Evolutionary conservation across 2,329 filamentous ascomycete species (phyloP), one percentile per base, ranked within the genome.

Genomic region (Plectosphaerella sp.): DNA sequence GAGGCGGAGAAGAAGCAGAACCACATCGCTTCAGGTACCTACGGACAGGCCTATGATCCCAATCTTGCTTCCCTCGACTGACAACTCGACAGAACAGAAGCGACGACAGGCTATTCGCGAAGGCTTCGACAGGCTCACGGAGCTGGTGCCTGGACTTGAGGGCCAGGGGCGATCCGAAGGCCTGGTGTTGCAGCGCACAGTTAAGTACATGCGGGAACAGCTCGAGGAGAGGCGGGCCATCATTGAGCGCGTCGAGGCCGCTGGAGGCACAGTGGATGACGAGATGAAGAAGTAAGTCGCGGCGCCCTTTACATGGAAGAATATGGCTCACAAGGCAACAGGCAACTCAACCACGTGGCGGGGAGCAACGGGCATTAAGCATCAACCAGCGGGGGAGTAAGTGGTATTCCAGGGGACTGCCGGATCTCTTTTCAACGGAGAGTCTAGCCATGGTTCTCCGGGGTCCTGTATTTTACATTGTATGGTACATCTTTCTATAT

Each of bases 121-220:
- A 53, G 89, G 88, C 52, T 96, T 95, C 66, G 90, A 96, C 67
- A 81, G 85, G 35, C 79, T 96, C 24, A 89, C 89, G 15, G 82
- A 86, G 50, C 78, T 95, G 33, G 89, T 96, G 1, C 91, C 91
- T 0, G 90, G 89, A 1, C 77, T 95, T 50, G 82, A 89, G 61
- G 91, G 91, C 1, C 88, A 92, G 63, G 91, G 88, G 1, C 84
- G 91, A 45, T 94, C 89, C 57, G 91, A 96, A 67, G 89, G 89
- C 25, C 77, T 91, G 16, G 90, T 96, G n/a, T 76, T 96, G 20
- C 83, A 85, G 57, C 80, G 80, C 58, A 88, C 86, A 0, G 81
- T 88, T 28, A 83, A 86, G 14, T 87, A 78, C 56, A 85, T 89
- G 63, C 75, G 75, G 42, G 71, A 83, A 55, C 75, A 86, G 63